These are phyloP conservation scores for Guyanaporus albipodus DNA, from an alignment of 768 basidiomycete species.

Conservation along the genomic window DNA sequence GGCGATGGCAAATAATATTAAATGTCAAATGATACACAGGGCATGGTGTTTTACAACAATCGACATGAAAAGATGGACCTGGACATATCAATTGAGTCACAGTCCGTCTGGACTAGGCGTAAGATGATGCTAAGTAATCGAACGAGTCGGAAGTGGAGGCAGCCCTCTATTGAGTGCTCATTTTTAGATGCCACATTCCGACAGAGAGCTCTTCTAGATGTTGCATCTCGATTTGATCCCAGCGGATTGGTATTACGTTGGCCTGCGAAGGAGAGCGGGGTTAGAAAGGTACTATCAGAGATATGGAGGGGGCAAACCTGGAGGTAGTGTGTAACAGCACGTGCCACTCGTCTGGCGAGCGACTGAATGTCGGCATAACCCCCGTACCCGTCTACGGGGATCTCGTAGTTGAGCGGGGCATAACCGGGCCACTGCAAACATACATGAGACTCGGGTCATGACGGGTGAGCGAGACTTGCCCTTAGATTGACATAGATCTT, in stretches of 20 bases:
- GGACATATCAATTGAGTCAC: conserved; percentile 11
- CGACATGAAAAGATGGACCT: conserved; percentile 1
- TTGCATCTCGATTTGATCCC: conserved; percentile 66
- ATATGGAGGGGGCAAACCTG: conserved; percentile 43
- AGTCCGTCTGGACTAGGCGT: conserved; percentile 11
- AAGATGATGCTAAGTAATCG: conserved; percentile 7
- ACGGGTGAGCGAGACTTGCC: conserved; percentile 36
- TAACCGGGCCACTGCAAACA: conserved; percentile 65
- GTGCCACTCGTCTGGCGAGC: conserved; percentile 61
- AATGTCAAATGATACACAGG: conserved; percentile 18
- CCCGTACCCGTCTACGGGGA: conserved; percentile 65
- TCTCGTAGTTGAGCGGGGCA: conserved; percentile 65
- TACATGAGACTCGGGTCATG: not conserved
- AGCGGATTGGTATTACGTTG: conserved; percentile 64
- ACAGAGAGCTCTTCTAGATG: conserved; percentile 65
- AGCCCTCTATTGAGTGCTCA: conserved; percentile 30
- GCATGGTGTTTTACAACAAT: conserved; percentile 20
- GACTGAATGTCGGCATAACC: conserved; percentile 64
- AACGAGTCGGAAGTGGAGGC: conserved; percentile 2
- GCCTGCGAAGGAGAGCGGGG: conserved; percentile 38
- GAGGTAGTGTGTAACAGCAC: conserved; percentile 72
- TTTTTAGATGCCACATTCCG: conserved; percentile 72
- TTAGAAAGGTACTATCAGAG: conserved; percentile 8
- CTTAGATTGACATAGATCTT: conserved; percentile 60
- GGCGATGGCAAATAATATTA: conserved; percentile 23